Conservation (phyloP, 1,284 basidiomycete species). For the Mycosarcoma maydis region DNA sequence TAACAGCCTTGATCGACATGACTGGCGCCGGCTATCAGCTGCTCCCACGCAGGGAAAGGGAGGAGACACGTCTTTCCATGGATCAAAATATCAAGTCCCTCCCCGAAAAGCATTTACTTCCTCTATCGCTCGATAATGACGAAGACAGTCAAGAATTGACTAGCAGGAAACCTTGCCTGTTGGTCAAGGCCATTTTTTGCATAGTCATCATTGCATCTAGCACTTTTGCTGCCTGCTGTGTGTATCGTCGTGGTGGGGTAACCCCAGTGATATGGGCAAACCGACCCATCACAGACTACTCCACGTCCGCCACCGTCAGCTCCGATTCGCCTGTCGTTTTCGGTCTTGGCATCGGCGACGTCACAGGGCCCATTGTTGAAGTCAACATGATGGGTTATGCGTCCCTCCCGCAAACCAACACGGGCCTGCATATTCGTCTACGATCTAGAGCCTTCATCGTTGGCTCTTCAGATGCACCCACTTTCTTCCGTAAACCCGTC, state of each 20-base stretch:
- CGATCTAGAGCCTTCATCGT: constrained; percentile 80
- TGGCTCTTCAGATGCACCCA: constrained; percentile 66
- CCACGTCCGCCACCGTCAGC: background rate
- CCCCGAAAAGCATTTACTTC: constrained; percentile 3
- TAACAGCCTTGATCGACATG: constrained; percentile 16
- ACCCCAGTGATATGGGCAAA: constrained; percentile 4
- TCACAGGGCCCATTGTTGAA: constrained; percentile 73
- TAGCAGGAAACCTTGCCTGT: constrained; percentile 8
- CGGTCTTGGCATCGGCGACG: constrained; percentile 75
- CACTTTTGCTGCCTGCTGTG: constrained; percentile 18
- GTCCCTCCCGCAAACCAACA: constrained; percentile 75
- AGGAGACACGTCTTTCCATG: constrained; percentile 29
- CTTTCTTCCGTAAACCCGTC: constrained; percentile 1
- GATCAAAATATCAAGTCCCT: constrained; percentile 4
- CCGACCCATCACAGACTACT: constrained; percentile 1
- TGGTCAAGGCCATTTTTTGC: constrained; percentile 20
- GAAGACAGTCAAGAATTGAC: background rate
- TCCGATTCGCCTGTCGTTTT: constrained; percentile 26
- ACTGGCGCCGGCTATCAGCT: constrained; percentile 33
- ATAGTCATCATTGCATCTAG: constrained; percentile 18
- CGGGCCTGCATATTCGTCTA: constrained; percentile 81
- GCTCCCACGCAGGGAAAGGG: constrained; percentile 32
- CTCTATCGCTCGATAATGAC: background rate
- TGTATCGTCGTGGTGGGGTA: constrained; percentile 5
- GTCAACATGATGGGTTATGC: constrained; percentile 78